phyloP scores from a whole-genome alignment of 331 rosid species.

The Pyrus hybrid region DNA sequence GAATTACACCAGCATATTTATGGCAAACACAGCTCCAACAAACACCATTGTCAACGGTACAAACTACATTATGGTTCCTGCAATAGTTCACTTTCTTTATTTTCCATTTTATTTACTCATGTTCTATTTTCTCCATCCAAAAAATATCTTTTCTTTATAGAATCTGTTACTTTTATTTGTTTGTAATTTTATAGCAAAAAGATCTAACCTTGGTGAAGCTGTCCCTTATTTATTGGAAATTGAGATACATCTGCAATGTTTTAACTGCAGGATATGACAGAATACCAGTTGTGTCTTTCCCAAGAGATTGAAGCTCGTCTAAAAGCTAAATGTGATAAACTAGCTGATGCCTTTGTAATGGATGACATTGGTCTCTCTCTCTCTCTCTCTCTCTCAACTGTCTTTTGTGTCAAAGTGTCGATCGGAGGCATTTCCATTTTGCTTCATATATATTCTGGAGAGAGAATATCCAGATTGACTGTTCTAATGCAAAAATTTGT shows the following conservation, averaged over 20 bases:
- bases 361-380: slow-evolving; percentile 61
- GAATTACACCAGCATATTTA: slow-evolving; percentile 82
- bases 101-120: background rate
- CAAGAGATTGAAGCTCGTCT: slow-evolving; percentile 83
- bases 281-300: slow-evolving; percentile 74
- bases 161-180: background rate
- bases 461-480: background rate
- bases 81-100: background rate
- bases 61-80: slow-evolving; percentile 5
- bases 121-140: background rate
- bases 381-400: too few species aligned
- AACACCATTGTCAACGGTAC: slow-evolving; percentile 62
- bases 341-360: slow-evolving; percentile 72
- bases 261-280: slow-evolving; percentile 64
- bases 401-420: background rate
- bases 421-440: background rate
- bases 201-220: slow-evolving; percentile 5
- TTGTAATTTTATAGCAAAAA: background rate
- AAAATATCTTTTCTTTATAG: background rate
- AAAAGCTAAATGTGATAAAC: slow-evolving; percentile 63
- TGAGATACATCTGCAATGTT: slow-evolving; percentile 4
- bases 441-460: background rate
- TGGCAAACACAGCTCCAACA: slow-evolving; percentile 84
- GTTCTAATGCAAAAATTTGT: background rate
- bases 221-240: background rate